Evolutionary conservation across 106 monocot genomes (phyloP).

Genomic region (Posidonia australis): DNA sequence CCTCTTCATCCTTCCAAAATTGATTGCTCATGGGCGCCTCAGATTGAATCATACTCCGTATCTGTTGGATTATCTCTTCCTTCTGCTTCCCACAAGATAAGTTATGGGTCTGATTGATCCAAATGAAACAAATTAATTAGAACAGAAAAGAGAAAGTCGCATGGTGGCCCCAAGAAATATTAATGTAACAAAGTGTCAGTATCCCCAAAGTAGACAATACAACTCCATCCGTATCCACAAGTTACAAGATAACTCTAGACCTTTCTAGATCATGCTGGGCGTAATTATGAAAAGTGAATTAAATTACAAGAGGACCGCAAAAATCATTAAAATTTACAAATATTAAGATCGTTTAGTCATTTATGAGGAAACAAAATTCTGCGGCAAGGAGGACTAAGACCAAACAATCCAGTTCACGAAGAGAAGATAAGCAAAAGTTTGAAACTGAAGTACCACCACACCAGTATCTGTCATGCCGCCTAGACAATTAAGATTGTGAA

Average conservation of each 20-base stretch:
- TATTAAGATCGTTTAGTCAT: no score
- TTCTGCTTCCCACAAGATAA: conserved; percentile 21
- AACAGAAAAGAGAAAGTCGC: background rate
- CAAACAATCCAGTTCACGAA: background rate
- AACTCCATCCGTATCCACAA: no score
- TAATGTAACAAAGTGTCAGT: background rate
- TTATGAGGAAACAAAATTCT: background rate
- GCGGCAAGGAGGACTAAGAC: background rate
- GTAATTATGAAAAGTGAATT: no score
- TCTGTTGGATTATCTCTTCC: conserved; percentile 30
- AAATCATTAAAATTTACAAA: no score
- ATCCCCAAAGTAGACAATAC: no score
- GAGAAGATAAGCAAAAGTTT: no score
- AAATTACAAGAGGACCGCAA: no score
- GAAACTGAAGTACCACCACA: no score
- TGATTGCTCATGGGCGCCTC: conserved; percentile 10
- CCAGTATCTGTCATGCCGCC: no score
- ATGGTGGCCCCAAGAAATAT: background rate
- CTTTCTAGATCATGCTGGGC: no score
- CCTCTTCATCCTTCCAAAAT: conserved; percentile 7
- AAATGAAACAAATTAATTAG: background rate
- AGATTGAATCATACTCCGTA: conserved; percentile 15
- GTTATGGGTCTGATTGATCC: background rate
- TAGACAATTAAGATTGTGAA: no score
- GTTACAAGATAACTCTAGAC: no score